Evolutionary conservation across 1,139 yeast species (phyloP), one percentile per base, ranked within the genome.

Genomic region (Neolecta irregularis): DNA sequence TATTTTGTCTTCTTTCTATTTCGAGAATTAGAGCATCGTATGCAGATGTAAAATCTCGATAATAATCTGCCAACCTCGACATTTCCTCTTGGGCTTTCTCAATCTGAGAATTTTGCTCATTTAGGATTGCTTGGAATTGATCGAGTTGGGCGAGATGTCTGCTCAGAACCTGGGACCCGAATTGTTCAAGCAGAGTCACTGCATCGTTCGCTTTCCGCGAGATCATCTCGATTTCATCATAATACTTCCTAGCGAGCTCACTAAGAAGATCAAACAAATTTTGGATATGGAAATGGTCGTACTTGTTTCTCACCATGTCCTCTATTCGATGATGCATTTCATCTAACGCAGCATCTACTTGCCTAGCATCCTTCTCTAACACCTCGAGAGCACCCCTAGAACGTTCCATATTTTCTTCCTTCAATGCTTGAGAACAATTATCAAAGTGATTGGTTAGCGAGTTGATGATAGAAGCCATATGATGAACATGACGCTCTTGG

Each of bases 391-490:
- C n/a, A n/a, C n/a, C n/a, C n/a, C n/a, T n/a, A n/a, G n/a, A n/a
- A n/a, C n/a, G n/a, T n/a, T n/a, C n/a, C n/a, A n/a, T n/a, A n/a
- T n/a, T n/a, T n/a, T n/a, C n/a, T n/a, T 57, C 43, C 1, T 44
- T 47, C 15, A 45, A 37, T 2, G 57, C 74, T 33, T 66, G 61
- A 3, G 57, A 46, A 45, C 93, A 78, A 48, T 78, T 83, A 51
- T 81, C 94, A 46, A 72, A 80, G 54, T 83, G 94, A 37, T 71
- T 69, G 5, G 93, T 76, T 25, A 83, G 57, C 50, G 83, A 72
- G 41, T 72, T 74, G 24, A 83, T 57, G 13, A 77, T 58, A 6
- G 67, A 63, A 0, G 80, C 91, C 54, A 81, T 63, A 38, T 78
- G 91, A 41, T 65, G 64, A 37, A 81, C 93, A 38, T 75, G 57